Evolutionary conservation across 106 monocot species (phyloP).

Genomic region (Amphibolis antarctica): DNA sequence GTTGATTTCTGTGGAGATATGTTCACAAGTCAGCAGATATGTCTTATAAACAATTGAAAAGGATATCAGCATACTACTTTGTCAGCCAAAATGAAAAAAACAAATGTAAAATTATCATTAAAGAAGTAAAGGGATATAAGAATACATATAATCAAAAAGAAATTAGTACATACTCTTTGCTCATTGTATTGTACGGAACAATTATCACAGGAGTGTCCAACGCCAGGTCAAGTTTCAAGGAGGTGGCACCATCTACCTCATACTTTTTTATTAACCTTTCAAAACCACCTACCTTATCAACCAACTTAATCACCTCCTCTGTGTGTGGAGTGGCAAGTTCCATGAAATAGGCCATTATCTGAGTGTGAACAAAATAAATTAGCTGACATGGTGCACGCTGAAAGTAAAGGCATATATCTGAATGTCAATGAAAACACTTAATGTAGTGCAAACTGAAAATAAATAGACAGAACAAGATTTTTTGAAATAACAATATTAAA

Average conservation of each 20-base stretch:
- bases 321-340: constrained; percentile 93
- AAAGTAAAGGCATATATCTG: too few relatives aligned
- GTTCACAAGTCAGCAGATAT: too few relatives aligned
- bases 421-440: background rate
- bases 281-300: constrained; percentile 93
- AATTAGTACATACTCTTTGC: constrained; percentile 51
- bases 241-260: constrained; percentile 80
- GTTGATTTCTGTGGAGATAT: too few relatives aligned
- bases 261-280: constrained; percentile 92
- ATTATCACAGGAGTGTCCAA: constrained; percentile 88
- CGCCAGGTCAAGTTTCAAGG: constrained; percentile 72
- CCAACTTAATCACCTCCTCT: constrained; percentile 84
- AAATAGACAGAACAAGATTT: too few relatives aligned
- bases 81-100: background rate
- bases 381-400: background rate
- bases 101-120: too few relatives aligned
- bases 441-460: background rate
- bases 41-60: too few relatives aligned
- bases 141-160: background rate
- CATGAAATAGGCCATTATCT: constrained; percentile 93
- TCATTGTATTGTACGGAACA: constrained; percentile 57
- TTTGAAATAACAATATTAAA: too few relatives aligned
- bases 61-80: too few relatives aligned
- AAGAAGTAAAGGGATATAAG: too few relatives aligned
- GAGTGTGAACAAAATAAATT: constrained; percentile 18